These are phyloP conservation scores for Pyrus bretschneideri DNA, from an alignment of 306 rosid species.

Conservation along the genomic window DNA sequence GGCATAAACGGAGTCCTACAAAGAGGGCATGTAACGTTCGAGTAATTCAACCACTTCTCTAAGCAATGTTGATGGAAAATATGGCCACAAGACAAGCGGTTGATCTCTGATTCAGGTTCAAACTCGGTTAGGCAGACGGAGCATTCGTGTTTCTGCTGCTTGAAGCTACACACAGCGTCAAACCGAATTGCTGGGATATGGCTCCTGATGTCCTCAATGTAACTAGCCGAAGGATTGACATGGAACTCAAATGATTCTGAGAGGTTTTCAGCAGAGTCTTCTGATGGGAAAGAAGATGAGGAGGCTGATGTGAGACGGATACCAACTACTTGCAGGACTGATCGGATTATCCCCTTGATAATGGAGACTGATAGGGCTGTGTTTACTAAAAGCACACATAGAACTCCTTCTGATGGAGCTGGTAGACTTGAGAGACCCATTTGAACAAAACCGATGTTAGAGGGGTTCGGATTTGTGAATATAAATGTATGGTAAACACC, in stretches of 20 bases:
- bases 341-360: slow-evolving; percentile 63
- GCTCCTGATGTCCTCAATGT: slow-evolving; percentile 56
- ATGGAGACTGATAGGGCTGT: slow-evolving; percentile 69
- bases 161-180: slow-evolving; percentile 30
- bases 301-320: slow-evolving; percentile 28
- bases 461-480: neutral
- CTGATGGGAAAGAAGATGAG: slow-evolving; percentile 22
- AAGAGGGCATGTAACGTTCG: slow-evolving; percentile 94
- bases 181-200: slow-evolving; percentile 47
- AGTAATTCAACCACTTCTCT: slow-evolving; percentile 85
- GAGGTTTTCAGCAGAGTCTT: slow-evolving; percentile 30
- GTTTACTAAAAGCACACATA: slow-evolving; percentile 62
- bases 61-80: slow-evolving; percentile 74
- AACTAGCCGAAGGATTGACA: slow-evolving; percentile 34
- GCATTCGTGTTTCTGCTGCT: slow-evolving; percentile 55
- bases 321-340: slow-evolving; percentile 63
- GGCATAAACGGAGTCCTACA: slow-evolving; percentile 78
- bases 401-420: slow-evolving; percentile 87
- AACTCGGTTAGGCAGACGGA: slow-evolving; percentile 69
- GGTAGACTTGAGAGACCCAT: slow-evolving; percentile 97
- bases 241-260: slow-evolving; percentile 41
- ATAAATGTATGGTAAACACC: neutral
- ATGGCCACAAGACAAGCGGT: slow-evolving; percentile 74
- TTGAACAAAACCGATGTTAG: slow-evolving; percentile 9
- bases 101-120: slow-evolving; percentile 68